Base-by-base conservation (phyloP, 2,329 filamentous ascomycete species). In the Colletotrichum orchidophilum region DNA sequence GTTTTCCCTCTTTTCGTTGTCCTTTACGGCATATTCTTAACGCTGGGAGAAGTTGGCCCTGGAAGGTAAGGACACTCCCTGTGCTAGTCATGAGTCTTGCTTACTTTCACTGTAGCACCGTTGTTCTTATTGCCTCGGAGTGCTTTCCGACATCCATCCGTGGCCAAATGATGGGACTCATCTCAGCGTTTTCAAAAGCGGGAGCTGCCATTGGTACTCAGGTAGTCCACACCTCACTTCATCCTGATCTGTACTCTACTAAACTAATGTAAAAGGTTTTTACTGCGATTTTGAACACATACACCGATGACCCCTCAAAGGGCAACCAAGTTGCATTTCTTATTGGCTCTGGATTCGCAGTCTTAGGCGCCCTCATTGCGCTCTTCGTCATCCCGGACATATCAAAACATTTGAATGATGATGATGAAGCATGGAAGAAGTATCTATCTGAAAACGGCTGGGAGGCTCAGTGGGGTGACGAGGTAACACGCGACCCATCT, bases 1-100 rank as follows among this genome's bases (percentile, higher is more conserved):
- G 76, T 87, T 2, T 84, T 87, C 35, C 84, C 86, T 0, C 80
- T 87, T 0, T 88, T 88, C 66, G 76, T 88, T 0, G 82, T 87
- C 4, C 76, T 88, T 12, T 87, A 87, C 65, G 86, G 85, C 1
- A 78, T 87, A 55, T 87, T 88, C 74, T 76, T 84, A 33, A 83
- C 82, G 0, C 75, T 87, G 0, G 85, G 86, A 0, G 85, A 87
- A 70, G 82, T 88, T 59, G 86, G 86, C 0, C 86, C 86, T 3
- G 86, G 86, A 72, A 84, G 82, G 74, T 79, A 76, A 65, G 74
- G 60, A 8, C 18, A 46, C 5, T 3, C 18, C 7, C 15, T 46
- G 39, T 24, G 12, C 18, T 12, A 5, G 5, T 24, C 3, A 31
- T 27, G 15, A 31, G 15, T n/a, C 26, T 29, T 6, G 49, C 26